Base-by-base conservation (phyloP, 2,329 filamentous ascomycete genomes). In the Ceratocystis colombiana region DNA sequence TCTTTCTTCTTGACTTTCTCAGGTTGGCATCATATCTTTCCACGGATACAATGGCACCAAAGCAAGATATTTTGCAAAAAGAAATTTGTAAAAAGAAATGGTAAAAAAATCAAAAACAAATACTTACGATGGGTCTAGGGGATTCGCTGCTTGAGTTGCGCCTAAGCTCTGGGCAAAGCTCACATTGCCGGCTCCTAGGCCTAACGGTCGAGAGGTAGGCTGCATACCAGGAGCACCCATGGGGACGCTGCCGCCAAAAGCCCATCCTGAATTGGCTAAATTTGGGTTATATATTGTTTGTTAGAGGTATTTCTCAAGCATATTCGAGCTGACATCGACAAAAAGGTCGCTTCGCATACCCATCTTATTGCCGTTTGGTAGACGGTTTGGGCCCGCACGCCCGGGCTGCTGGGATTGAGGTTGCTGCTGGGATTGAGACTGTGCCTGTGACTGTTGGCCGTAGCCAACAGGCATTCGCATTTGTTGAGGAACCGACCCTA, bases 91-190 rank as follows among this genome's bases (percentile, higher is more conserved):
- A 41, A 12, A 41, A 3, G 6, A 5, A 33, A 33, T 28, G 20
- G 22, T 37, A 25, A 59, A n/a, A n/a, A 30, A 6, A 64, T 12
- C 25, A 61, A 45, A 61, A 46, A n/a, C 22, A 8, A 61, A 28
- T 8, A 67, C 84, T 76, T 82, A 87, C 84, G 84, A 85, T 67
- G 83, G 77, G 73, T 88, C 85, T 68, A 87, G 75, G 53, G 84
- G 80, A 69, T 84, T 84, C 70, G 81, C 77, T 71, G 82, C 80
- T 74, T 86, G 84, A 67, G 84, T 85, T 69, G 82, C 82, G 71
- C 80, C 81, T 71, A 87, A 76, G 72, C 83, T 87, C 73, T 87
- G 84, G 62, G 84, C 84, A 75, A 87, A 87, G 74, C 84, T 87
- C 68, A 84, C 77, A 73, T 81, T 84, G 71, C 83, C 78, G 10